A percentile compares a stretch with the other conserved stretches of the same genome.
Evolutionary conservation across 2,329 filamentous ascomycete species (phyloP).

Genomic region (Ceratocystis harringtonii): DNA sequence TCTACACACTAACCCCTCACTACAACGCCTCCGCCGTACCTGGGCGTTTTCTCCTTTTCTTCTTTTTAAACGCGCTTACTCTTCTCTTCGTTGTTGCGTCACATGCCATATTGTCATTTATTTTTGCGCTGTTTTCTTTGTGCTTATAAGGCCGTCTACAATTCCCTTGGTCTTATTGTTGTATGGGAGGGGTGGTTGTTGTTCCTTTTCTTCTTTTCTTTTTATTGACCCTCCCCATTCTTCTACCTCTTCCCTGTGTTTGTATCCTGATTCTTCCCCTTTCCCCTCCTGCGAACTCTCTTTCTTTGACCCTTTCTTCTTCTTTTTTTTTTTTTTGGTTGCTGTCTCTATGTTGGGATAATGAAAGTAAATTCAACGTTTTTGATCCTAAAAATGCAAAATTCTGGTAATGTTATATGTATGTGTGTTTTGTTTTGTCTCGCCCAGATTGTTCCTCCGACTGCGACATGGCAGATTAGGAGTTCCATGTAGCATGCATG

Average conservation of each 20-base stretch:
- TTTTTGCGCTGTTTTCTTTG: neutral
- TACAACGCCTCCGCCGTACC: neutral
- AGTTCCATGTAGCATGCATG: neutral
- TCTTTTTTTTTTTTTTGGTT: conserved; percentile 1
- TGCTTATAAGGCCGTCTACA: neutral
- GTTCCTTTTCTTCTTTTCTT: neutral
- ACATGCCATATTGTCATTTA: neutral
- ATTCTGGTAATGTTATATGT: no score
- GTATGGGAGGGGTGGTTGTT: neutral
- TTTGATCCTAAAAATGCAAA: no score
- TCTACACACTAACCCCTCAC: neutral
- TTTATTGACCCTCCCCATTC: neutral
- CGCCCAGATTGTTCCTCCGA: no score
- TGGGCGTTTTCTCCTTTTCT: neutral
- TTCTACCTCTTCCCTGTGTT: neutral
- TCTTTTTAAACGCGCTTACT: neutral
- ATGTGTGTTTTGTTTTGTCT: no score
- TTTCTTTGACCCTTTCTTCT: neutral
- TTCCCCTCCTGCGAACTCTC: neutral
- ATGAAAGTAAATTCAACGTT: no score
- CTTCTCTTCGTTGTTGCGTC: conserved; percentile 4
- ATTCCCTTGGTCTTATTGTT: neutral
- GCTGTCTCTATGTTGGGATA: neutral
- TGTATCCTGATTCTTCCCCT: neutral
- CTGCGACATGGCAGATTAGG: neutral